Evolutionary conservation across 805 yeast species (phyloP).

Genomic region (Cephaloascus fragrans): DNA sequence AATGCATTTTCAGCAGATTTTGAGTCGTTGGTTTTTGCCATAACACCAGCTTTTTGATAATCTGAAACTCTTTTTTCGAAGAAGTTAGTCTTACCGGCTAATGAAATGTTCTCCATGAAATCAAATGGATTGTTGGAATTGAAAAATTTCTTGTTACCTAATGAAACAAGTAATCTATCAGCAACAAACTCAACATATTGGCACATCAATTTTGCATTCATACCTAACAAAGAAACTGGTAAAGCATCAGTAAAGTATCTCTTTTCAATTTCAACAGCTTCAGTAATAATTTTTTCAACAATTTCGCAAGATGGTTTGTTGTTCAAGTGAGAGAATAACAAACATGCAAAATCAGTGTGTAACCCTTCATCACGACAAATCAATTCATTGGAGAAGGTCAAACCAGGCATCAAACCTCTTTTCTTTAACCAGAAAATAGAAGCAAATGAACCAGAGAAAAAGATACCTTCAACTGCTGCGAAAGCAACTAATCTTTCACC

Average conservation of each 20-base stretch:
- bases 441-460: conserved; percentile 97
- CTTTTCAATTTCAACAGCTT: conserved; percentile 92
- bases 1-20: conserved; percentile 45
- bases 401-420: conserved; percentile 98
- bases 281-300: conserved; percentile 81
- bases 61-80: conserved; percentile 98
- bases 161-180: conserved; percentile 83
- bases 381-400: conserved; percentile 94
- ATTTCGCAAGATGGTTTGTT: conserved; percentile 76
- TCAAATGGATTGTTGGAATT: conserved; percentile 92
- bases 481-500: conserved; percentile 96
- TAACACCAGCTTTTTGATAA: conserved; percentile 98
- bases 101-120: conserved; percentile 97
- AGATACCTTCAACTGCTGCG: conserved; percentile 98
- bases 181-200: conserved; percentile 98
- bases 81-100: conserved; percentile 98
- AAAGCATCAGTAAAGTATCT: conserved; percentile 92
- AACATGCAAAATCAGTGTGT: conserved; percentile 97
- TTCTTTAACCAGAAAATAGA: conserved; percentile 98
- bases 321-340: conserved; percentile 85
- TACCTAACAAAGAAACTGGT: conserved; percentile 88
- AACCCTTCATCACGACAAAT: conserved; percentile 98
- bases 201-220: conserved; percentile 90
- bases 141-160: conserved; percentile 85
- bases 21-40: conserved; percentile 60